phyloP scores from a whole-genome alignment of 768 basidiomycete species.

The Boletus sp. region DNA sequence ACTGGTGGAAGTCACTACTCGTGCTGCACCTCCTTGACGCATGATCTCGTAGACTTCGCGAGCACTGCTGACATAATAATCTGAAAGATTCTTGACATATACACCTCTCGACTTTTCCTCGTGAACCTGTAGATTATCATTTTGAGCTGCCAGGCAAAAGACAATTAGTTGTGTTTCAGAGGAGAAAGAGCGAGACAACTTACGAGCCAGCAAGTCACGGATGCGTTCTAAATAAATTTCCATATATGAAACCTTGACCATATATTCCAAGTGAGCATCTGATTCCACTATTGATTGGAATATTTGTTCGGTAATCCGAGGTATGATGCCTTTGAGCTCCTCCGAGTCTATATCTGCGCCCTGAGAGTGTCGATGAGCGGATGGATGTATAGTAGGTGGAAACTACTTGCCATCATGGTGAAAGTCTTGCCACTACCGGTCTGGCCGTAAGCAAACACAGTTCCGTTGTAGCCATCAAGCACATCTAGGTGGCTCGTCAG shows the following conservation, averaged over 20 bases:
- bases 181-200: constrained; percentile 29
- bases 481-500: constrained; percentile 63
- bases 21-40: constrained; percentile 89
- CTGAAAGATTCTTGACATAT: constrained; percentile 95
- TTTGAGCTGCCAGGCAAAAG: constrained; percentile 60
- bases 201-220: constrained; percentile 92
- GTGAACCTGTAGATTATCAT: constrained; percentile 97
- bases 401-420: constrained; percentile 87
- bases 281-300: constrained; percentile 97
- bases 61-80: constrained; percentile 96
- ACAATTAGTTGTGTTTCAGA: constrained; percentile 3
- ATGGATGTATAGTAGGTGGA: constrained; percentile 2
- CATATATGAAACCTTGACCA: constrained; percentile 99
- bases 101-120: constrained; percentile 98
- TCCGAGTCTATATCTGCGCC: constrained; percentile 95
- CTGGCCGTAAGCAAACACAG: constrained; percentile 96
- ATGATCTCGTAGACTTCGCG: constrained; percentile 98
- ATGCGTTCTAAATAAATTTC: constrained; percentile 98
- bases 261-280: constrained; percentile 92
- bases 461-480: constrained; percentile 97
- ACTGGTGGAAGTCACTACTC: constrained; percentile 95
- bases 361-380: constrained; percentile 39
- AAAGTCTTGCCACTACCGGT: constrained; percentile 97
- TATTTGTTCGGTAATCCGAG: constrained; percentile 97
- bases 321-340: constrained; percentile 95